phyloP scores from a whole-genome alignment of 352 stramenopile species.

The Pythium aristosporum region DNA sequence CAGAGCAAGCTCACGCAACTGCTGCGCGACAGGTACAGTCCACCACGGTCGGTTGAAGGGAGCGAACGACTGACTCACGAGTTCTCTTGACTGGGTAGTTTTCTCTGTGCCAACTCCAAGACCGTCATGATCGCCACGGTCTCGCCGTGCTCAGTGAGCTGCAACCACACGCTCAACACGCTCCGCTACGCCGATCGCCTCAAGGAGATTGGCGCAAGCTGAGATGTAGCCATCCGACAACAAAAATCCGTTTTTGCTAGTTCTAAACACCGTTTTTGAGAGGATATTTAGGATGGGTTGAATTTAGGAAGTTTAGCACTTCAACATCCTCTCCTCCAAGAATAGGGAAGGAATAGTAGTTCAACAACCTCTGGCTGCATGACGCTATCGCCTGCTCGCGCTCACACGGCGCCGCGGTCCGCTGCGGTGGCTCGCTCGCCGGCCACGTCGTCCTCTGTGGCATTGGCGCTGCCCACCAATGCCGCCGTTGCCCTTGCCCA shows the following conservation, averaged over 20 bases:
- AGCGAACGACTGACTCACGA: background rate
- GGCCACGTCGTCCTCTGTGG: background rate
- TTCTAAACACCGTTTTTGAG: background rate
- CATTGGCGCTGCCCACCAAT: background rate
- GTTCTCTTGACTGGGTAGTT: slow-evolving; percentile 34
- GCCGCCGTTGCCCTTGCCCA: background rate
- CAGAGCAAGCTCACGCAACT: slow-evolving; percentile 96
- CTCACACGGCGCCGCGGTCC: background rate
- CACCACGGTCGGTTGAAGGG: background rate
- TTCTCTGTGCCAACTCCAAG: slow-evolving; percentile 90
- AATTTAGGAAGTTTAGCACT: background rate
- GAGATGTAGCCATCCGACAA: background rate
- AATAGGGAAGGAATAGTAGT: background rate
- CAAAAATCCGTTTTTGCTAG: background rate
- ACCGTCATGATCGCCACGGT: slow-evolving; percentile 96
- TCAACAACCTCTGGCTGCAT: background rate
- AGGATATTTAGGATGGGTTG: background rate
- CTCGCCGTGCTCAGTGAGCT: slow-evolving; percentile 90
- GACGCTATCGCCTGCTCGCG: background rate
- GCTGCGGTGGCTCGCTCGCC: background rate
- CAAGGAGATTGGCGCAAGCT: slow-evolving; percentile 79
- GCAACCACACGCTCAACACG: slow-evolving; percentile 96
- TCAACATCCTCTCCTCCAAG: background rate
- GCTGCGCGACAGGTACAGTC: slow-evolving; percentile 59
- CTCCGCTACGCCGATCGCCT: slow-evolving; percentile 95